phyloP scores from a whole-genome alignment of 2,329 filamentous ascomycete genomes.

The Clathrospora elynae region DNA sequence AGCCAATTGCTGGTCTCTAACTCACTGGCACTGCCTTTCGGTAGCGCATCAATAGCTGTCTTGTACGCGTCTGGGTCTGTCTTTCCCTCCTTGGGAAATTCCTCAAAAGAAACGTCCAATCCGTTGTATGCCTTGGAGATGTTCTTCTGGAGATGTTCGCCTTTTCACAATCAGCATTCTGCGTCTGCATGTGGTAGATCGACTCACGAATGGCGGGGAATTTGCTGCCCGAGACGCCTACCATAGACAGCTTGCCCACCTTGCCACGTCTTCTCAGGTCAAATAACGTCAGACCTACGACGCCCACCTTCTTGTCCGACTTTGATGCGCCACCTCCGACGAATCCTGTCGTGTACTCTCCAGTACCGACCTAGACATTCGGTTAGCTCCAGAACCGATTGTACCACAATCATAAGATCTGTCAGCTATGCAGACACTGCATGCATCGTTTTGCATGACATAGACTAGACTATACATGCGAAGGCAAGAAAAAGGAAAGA shows the following conservation, averaged over 20 bases:
- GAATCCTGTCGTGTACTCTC: conserved; percentile 96
- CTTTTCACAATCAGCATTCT: conserved; percentile 52
- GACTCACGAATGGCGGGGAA: conserved; percentile 85
- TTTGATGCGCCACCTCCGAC: conserved; percentile 81
- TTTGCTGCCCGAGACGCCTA: conserved; percentile 84
- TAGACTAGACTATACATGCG: conserved; percentile 4
- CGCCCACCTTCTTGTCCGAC: conserved; percentile 95
- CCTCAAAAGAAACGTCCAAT: conserved; percentile 83
- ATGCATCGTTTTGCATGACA: conserved; percentile 15
- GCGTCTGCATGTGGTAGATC: conserved; percentile 2
- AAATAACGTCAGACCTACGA: conserved; percentile 87
- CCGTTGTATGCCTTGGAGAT: conserved; percentile 87
- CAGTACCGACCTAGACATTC: conserved; percentile 71
- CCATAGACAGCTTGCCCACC: conserved; percentile 85
- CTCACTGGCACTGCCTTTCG: conserved; percentile 74
- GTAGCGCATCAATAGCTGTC: conserved; percentile 80
- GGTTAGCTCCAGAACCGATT: conserved; percentile 15
- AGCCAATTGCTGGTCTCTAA: conserved; percentile 1
- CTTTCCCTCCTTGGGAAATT: conserved; percentile 75
- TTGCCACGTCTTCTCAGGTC: conserved; percentile 87
- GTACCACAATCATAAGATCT: not conserved
- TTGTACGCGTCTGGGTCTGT: conserved; percentile 85
- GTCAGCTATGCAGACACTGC: conserved; percentile 11
- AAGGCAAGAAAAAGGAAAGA: conserved; percentile 14
- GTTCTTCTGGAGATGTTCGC: conserved; percentile 83